Evolutionary conservation across 306 rosid species (phyloP), one percentile per base, ranked within the genome.

Genomic region (Begonia masoniana): DNA sequence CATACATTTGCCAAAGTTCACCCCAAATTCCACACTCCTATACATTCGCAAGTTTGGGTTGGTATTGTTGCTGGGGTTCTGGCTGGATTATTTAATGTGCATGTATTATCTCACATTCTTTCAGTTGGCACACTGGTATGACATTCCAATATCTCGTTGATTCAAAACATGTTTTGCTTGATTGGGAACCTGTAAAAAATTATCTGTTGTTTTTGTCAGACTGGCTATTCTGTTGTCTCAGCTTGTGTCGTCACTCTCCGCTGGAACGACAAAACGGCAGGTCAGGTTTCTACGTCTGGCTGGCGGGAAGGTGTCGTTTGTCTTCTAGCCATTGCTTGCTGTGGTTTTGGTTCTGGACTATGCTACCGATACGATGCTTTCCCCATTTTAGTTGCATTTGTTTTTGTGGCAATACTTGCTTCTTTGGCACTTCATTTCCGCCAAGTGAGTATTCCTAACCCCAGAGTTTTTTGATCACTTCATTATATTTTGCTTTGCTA

Each of bases 61-160:
- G 96, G 99, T 54, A 54, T 70, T 66, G 79, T 86, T 63, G 96
- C 94, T 64, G 74, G 82, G 39, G 54, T 79, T 64, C 50, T 92
- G 84, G 86, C 87, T 54, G 99, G 96, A 52, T 69, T 91, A 41
- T 71, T 91, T 61, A 83, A 91, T 51, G 94, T 91, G 68, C 82
- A 41, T 52, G 66, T 78, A 51, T 92, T 91, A 52, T 86, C 99
- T 3, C 99, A 67, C 66, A 74, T 91, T 70, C 99, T 86, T 66
- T 91, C 99, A 1, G 99, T 91, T 70, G 96, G 99, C 53, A 74
- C 99, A 9, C 70, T 86, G 99, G 99, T 91, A 86, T 68, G 92
- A 64, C 46, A 39, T 23, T 62, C 19, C 56, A 51, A 54, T 62
- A 58, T 19, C 47, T 53, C 51, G 3, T 26, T 14, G 43, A 6